A percentile compares a stretch with the other conserved stretches of the same genome.
Conservation (phyloP, 805 yeast species). For the Candida insectalens region DNA sequence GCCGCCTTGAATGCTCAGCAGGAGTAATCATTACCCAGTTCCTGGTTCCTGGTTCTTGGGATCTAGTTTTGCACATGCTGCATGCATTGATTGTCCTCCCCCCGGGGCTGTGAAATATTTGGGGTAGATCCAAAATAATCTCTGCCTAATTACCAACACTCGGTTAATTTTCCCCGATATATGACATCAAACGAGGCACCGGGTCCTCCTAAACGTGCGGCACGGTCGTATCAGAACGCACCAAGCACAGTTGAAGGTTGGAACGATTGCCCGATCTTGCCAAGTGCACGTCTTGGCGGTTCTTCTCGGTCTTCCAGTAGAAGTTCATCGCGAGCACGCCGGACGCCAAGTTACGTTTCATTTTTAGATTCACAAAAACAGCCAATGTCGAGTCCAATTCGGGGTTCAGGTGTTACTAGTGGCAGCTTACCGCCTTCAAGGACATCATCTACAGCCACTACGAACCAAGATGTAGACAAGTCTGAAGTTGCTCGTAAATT, state of each 20-base stretch:
- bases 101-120: no score
- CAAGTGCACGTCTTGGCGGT: background rate
- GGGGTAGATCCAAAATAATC: no score
- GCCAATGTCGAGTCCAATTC: background rate
- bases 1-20: slow-evolving; percentile 35
- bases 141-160: no score
- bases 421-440: slow-evolving; percentile 1
- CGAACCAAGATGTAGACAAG: slow-evolving; percentile 2
- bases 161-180: no score
- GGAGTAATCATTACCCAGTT: no score
- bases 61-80: background rate
- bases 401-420: background rate
- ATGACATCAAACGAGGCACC: no score
- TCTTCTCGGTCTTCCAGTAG: background rate
- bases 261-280: slow-evolving; percentile 46
- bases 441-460: slow-evolving; percentile 3
- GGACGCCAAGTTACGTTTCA: slow-evolving; percentile 1
- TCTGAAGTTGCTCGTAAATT: slow-evolving; percentile 10
- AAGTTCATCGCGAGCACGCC: background rate
- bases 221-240: slow-evolving; percentile 21
- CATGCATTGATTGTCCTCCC: no score
- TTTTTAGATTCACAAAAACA: background rate
- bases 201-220: no score
- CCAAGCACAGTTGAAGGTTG: slow-evolving; percentile 33
- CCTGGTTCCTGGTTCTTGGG: no score